Evolutionary conservation across 2,329 filamentous ascomycete genomes (phyloP), one percentile per base, ranked within the genome.

Genomic region (Clonostachys rhizophaga): DNA sequence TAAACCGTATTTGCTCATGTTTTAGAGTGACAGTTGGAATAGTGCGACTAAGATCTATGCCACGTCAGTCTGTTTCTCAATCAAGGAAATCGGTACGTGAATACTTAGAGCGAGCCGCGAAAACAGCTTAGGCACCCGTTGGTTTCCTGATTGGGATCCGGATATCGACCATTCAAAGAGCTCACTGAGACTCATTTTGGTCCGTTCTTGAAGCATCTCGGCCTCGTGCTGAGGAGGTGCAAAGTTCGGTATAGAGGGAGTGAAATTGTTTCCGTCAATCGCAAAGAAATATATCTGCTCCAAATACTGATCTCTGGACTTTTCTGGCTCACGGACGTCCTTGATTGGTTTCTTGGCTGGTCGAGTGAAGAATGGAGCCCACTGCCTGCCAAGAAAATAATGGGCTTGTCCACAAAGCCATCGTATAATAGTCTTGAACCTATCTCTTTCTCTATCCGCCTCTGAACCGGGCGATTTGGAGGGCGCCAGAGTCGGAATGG

Each of bases 111-210:
- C 60, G 37, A 83, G 73, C 10, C 81, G 72, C 1, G 79, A 76
- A 52, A 83, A 86, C 0, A 84, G 60, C 51, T 85, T 86, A 3
- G 78, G 61, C 6, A 70, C 64, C 0, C 73, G 64, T 49, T 84
- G 74, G 0, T 58, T 9, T 5, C 17, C 17, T 9, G 46, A 42
- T 1, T 61, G 49, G 4, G 63, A 54, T 3, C 74, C 58, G 18
- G 73, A 66, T 30, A 84, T 59, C 0, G 81, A 67, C 77, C 77
- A 83, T 24, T 74, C 62, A 2, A 84, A 53, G 51, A 85, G 67
- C 2, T 64, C 55, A 18, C 54, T 58, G 3, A 69, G 62, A 3
- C 54, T 58, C 53, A 78, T 60, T 5, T 61, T 64, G 2, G 59
- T 62, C 5, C 69, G 62, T 5, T 40, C 44, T 1, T 47, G 30